Conservation (phyloP, 2,329 filamentous ascomycete species). For the Teratosphaeria pseudoeucalypti region DNA sequence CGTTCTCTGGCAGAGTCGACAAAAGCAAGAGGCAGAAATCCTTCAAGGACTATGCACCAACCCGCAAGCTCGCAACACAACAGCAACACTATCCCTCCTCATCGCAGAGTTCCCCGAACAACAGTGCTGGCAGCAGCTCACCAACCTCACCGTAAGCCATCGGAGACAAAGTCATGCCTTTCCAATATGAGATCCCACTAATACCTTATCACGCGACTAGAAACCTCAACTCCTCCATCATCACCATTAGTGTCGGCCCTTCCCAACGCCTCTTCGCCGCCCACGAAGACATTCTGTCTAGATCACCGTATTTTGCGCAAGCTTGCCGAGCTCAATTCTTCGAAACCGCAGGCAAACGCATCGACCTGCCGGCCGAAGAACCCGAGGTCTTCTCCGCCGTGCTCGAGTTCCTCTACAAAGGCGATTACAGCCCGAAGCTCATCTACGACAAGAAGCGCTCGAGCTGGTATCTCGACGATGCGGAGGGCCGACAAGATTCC, state of each 20-base stretch:
- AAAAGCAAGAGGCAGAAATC: constrained; percentile 26
- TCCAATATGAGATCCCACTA: background rate
- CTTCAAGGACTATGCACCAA: constrained; percentile 22
- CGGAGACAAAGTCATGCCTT: background rate
- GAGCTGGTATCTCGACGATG: constrained; percentile 70
- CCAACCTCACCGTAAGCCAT: constrained; percentile 24
- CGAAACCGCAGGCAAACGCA: constrained; percentile 53
- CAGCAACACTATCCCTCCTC: constrained; percentile 11
- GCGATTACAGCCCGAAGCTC: constrained; percentile 79
- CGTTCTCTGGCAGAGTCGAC: constrained; percentile 23
- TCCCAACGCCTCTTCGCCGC: constrained; percentile 72
- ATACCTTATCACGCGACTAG: constrained; percentile 8
- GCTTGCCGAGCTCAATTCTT: constrained; percentile 54
- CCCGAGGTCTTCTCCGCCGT: constrained; percentile 85
- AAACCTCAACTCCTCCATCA: constrained; percentile 57
- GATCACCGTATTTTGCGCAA: constrained; percentile 68
- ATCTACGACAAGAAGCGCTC: constrained; percentile 71
- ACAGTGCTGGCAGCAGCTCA: constrained; percentile 13
- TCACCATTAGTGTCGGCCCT: constrained; percentile 70
- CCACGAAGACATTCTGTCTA: constrained; percentile 72
- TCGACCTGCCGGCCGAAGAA: constrained; percentile 73
- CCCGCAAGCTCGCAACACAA: constrained; percentile 17
- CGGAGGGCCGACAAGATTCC: constrained; percentile 34
- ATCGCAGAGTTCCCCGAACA: constrained; percentile 18
- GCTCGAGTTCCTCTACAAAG: constrained; percentile 87